phyloP scores from a whole-genome alignment of 768 basidiomycete genomes.

The Sporobolomyces pararoseus region DNA sequence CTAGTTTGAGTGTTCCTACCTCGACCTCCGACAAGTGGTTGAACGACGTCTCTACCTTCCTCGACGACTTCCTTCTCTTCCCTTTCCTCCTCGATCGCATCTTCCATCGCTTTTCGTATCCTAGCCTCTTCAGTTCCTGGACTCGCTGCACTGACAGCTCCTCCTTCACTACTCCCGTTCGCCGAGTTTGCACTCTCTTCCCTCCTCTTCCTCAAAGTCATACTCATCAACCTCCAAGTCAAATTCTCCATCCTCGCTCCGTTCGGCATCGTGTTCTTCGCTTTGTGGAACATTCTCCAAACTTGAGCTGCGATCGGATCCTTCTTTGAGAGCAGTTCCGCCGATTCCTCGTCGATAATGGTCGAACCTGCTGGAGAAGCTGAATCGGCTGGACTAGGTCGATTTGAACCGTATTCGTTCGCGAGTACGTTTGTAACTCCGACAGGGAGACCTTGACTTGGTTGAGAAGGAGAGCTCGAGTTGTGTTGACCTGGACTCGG shows the following conservation, averaged over 20 bases:
- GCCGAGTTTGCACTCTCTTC: constrained; percentile 58
- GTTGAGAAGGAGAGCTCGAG: background rate
- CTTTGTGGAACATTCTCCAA: constrained; percentile 92
- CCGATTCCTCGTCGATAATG: constrained; percentile 36
- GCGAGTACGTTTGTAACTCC: background rate
- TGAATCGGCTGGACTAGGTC: constrained; percentile 1
- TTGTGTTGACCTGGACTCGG: background rate
- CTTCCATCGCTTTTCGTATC: constrained; percentile 19
- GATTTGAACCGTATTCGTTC: background rate
- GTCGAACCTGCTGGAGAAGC: constrained; percentile 27
- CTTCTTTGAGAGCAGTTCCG: constrained; percentile 51
- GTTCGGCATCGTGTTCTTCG: constrained; percentile 82
- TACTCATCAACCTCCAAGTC: constrained; percentile 97
- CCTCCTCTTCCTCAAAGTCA: constrained; percentile 84
- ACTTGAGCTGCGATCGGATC: constrained; percentile 93
- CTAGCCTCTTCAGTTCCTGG: constrained; percentile 21
- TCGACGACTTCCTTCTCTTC: constrained; percentile 28
- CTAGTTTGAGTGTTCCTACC: constrained; percentile 4
- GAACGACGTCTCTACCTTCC: constrained; percentile 28
- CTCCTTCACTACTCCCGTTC: background rate
- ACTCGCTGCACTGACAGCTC: constrained; percentile 4
- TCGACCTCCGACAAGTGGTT: constrained; percentile 7
- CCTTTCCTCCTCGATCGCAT: constrained; percentile 18
- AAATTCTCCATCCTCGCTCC: constrained; percentile 96
- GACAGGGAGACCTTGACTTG: background rate